These are phyloP conservation scores for Casuarina cunninghamiana DNA, from an alignment of 306 rosid genomes.

Conservation along the genomic window DNA sequence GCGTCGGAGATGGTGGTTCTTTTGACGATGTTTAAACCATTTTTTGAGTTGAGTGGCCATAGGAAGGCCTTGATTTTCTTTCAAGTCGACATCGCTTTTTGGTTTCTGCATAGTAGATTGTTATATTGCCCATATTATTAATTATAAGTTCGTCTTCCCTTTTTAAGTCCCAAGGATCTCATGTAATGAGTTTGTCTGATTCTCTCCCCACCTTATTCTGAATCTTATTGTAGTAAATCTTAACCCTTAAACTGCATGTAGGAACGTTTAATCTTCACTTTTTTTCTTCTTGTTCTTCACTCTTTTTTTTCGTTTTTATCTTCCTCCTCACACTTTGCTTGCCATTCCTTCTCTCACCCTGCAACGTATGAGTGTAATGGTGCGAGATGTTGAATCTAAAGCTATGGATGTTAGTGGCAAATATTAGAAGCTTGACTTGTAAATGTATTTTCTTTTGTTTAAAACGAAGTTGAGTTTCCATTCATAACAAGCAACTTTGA, in stretches of 20 bases:
- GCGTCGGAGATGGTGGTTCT: conserved; percentile 66
- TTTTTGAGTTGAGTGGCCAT: conserved; percentile 20
- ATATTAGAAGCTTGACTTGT: too few relatives aligned
- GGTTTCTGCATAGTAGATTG: not conserved
- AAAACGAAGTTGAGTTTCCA: too few relatives aligned
- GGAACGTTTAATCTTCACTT: not conserved
- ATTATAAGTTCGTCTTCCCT: not conserved
- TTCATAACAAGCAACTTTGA: too few relatives aligned
- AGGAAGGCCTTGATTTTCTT: conserved; percentile 10
- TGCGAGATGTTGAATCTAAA: too few relatives aligned
- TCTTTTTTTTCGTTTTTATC: not conserved
- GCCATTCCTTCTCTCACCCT: too few relatives aligned
- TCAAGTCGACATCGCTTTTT: not conserved
- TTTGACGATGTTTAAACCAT: conserved; percentile 36
- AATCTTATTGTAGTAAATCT: not conserved
- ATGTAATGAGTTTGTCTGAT: not conserved
- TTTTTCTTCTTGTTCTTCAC: not conserved
- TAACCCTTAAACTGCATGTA: not conserved
- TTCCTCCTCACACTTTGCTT: too few relatives aligned
- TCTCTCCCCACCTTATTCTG: not conserved
- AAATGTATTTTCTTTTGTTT: too few relatives aligned
- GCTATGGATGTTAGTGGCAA: too few relatives aligned
- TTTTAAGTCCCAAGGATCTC: not conserved
- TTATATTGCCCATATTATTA: not conserved
- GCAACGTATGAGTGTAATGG: too few relatives aligned